Conservation (phyloP, 2,329 filamentous ascomycete genomes). For the Periconia macrospinosa region DNA sequence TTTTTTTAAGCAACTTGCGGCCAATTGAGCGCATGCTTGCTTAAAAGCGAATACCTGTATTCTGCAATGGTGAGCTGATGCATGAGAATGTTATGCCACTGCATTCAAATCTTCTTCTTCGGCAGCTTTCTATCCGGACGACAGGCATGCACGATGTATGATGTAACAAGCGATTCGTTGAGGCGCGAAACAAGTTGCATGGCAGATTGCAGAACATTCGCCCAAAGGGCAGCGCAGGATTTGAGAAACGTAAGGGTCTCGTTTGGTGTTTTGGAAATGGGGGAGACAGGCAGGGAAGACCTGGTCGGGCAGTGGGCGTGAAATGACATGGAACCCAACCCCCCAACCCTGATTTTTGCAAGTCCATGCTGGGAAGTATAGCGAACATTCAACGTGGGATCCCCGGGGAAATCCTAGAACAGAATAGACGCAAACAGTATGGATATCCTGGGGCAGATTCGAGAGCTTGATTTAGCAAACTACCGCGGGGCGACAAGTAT, state of each 20-base stretch:
- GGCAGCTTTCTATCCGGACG: not conserved
- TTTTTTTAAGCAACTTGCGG: too few species aligned
- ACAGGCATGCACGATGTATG: not conserved
- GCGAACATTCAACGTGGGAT: not conserved
- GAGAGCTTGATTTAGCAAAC: too few species aligned
- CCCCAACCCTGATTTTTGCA: not conserved
- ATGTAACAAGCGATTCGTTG: not conserved
- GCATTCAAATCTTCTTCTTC: not conserved
- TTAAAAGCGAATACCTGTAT: not conserved
- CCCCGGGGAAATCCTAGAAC: not conserved
- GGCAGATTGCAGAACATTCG: not conserved
- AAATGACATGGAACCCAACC: not conserved
- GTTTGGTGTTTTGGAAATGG: constrained; percentile 14
- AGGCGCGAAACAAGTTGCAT: not conserved
- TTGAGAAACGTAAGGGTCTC: constrained; percentile 9
- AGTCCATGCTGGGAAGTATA: not conserved
- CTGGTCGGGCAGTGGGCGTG: not conserved
- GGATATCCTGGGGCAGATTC: not conserved
- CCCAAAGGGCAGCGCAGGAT: constrained; percentile 1
- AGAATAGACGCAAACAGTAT: too few species aligned
- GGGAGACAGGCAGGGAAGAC: constrained; percentile 4
- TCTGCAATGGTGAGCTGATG: not conserved
- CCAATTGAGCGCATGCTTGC: not conserved
- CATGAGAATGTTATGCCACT: not conserved
- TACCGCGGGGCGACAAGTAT: not conserved